These are phyloP conservation scores for Leccinum uliginosum DNA, from an alignment of 768 basidiomycete species.

Conservation along the genomic window DNA sequence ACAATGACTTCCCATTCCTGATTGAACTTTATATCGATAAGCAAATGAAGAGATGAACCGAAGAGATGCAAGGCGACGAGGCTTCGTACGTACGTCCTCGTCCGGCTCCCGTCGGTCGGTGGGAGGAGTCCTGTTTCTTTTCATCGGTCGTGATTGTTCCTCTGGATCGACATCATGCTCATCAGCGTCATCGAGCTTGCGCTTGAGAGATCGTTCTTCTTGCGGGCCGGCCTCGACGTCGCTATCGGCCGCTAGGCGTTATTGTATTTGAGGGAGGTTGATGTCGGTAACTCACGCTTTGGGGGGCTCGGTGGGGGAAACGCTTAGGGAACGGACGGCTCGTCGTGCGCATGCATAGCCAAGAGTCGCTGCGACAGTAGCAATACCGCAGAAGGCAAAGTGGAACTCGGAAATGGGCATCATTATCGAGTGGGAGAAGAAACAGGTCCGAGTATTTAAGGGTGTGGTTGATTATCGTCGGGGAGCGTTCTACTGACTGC, in stretches of 20 bases:
- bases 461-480: constrained; percentile 18
- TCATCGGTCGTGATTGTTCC: constrained; percentile 24
- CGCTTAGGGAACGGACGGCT: constrained; percentile 16
- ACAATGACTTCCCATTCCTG: constrained; percentile 33
- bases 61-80: not conserved
- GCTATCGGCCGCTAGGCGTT: constrained; percentile 28
- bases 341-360: constrained; percentile 54
- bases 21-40: constrained; percentile 19
- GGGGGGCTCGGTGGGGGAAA: constrained; percentile 16
- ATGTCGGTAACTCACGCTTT: constrained; percentile 30
- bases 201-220: constrained; percentile 30
- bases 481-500: not conserved
- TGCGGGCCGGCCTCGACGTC: constrained; percentile 25
- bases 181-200: constrained; percentile 29
- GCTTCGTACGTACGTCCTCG: constrained; percentile 24
- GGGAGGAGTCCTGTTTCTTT: constrained; percentile 42
- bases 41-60: constrained; percentile 7
- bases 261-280: constrained; percentile 27
- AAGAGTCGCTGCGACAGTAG: constrained; percentile 56
- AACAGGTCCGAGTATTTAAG: constrained; percentile 18
- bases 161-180: constrained; percentile 28
- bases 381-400: constrained; percentile 52
- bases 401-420: constrained; percentile 51
- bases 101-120: constrained; percentile 25
- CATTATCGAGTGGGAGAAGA: constrained; percentile 31